These are phyloP conservation scores for Kwoniella botswanensis DNA, from an alignment of 768 basidiomycete species.

Conservation along the genomic window DNA sequence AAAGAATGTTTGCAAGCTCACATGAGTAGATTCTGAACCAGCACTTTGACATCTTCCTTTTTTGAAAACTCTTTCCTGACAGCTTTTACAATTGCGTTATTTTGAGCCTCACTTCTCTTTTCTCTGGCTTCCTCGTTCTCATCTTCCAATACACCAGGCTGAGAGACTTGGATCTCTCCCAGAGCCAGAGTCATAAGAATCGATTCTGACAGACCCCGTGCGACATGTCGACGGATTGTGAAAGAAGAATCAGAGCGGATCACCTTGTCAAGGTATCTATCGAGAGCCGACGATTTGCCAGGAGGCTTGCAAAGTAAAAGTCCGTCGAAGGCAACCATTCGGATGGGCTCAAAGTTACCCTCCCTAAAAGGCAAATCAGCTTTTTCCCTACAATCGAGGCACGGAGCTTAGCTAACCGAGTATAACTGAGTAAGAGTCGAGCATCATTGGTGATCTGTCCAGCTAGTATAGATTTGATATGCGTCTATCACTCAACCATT, in stretches of 20 bases:
- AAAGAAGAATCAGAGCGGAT: conserved; percentile 85
- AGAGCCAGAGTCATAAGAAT: conserved; percentile 82
- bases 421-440: conserved; percentile 77
- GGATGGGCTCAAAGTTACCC: conserved; percentile 90
- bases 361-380: conserved; percentile 65
- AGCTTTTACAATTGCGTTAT: conserved; percentile 73
- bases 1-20: conserved; percentile 58
- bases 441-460: conserved; percentile 45
- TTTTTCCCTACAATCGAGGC: neutral
- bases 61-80: conserved; percentile 86
- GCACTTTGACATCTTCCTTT: conserved; percentile 72
- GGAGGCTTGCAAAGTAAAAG: conserved; percentile 76
- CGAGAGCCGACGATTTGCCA: conserved; percentile 79
- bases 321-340: conserved; percentile 91
- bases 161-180: conserved; percentile 72
- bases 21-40: conserved; percentile 80
- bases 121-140: conserved; percentile 61
- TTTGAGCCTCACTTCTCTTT: conserved; percentile 71
- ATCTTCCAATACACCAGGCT: conserved; percentile 61
- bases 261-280: conserved; percentile 84
- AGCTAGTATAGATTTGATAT: conserved; percentile 34
- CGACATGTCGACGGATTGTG: conserved; percentile 81
- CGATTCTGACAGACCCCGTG: conserved; percentile 81
- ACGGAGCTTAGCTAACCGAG: conserved; percentile 66
- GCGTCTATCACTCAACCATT: conserved; percentile 22